A percentile compares a stretch with the other conserved stretches of the same genome.
These are phyloP conservation scores for Boletus austroedulis DNA, from an alignment of 1,284 basidiomycete genomes.

Conservation along the genomic window DNA sequence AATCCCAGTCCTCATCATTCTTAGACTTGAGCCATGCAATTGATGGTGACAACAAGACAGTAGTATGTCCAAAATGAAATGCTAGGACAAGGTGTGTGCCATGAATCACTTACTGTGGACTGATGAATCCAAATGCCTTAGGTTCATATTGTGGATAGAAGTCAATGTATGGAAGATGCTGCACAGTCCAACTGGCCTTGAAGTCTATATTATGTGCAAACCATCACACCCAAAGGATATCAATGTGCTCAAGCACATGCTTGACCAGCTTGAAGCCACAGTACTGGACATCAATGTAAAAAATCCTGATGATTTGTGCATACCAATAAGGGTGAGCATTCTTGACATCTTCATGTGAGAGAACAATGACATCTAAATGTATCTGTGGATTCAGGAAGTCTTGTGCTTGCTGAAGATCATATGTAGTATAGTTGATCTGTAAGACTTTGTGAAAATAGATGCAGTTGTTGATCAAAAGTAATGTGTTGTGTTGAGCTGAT, in stretches of 20 bases:
- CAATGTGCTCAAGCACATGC: background rate
- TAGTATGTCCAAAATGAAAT: background rate
- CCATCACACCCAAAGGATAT: background rate
- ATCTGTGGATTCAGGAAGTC: background rate
- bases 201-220: background rate
- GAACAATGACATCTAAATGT: background rate
- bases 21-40: background rate
- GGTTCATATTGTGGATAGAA: background rate
- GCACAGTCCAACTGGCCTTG: background rate
- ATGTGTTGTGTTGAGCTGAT: background rate
- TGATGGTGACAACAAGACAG: background rate
- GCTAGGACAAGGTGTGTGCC: background rate
- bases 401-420: background rate
- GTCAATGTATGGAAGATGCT: background rate
- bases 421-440: background rate
- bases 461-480: background rate
- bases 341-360: background rate
- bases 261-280: background rate
- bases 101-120: background rate
- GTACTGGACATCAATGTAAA: background rate
- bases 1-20: background rate
- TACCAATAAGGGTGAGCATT: background rate
- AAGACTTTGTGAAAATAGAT: background rate
- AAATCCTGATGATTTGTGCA: background rate
- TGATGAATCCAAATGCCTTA: background rate